Conservation (phyloP, 139 green algal genomes). For the Chlamydomonas schloesseri region DNA sequence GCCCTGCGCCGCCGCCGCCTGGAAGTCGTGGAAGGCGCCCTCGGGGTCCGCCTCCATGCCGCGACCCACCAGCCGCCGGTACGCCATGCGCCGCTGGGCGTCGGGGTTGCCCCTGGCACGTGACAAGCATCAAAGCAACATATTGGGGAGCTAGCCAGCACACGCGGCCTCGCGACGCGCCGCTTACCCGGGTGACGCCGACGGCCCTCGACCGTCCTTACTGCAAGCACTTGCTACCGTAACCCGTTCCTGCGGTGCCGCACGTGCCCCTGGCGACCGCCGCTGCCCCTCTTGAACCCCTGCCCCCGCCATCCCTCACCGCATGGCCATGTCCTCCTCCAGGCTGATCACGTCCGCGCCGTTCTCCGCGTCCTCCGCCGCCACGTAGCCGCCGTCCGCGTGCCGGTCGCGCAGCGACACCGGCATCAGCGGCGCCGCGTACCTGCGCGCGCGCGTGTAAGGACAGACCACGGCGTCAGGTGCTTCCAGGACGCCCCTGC, state of each 20-base stretch:
- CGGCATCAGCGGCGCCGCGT: constrained; percentile 26
- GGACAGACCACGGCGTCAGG: too few species aligned
- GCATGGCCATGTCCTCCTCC: constrained; percentile 63
- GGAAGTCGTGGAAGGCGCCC: constrained; percentile 66
- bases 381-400: constrained; percentile 38
- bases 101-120: constrained; percentile 52
- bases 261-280: too few species aligned
- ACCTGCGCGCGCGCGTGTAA: constrained; percentile 8
- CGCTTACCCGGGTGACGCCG: too few species aligned
- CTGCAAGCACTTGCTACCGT: too few species aligned
- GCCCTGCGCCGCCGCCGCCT: constrained; percentile 64
- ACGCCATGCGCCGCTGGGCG: constrained; percentile 66
- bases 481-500: too few species aligned
- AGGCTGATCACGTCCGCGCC: constrained; percentile 46
- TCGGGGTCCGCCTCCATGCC: constrained; percentile 68
- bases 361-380: constrained; percentile 51
- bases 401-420: constrained; percentile 46
- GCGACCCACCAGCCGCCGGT: constrained; percentile 69
- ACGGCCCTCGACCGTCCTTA: too few species aligned
- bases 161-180: too few species aligned
- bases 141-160: too few species aligned
- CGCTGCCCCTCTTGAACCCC: too few species aligned
- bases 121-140: too few species aligned
- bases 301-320: constrained; percentile 27
- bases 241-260: too few species aligned